Evolutionary conservation across 768 basidiomycete species (phyloP).

Genomic region (Boletus pseudopeckii): DNA sequence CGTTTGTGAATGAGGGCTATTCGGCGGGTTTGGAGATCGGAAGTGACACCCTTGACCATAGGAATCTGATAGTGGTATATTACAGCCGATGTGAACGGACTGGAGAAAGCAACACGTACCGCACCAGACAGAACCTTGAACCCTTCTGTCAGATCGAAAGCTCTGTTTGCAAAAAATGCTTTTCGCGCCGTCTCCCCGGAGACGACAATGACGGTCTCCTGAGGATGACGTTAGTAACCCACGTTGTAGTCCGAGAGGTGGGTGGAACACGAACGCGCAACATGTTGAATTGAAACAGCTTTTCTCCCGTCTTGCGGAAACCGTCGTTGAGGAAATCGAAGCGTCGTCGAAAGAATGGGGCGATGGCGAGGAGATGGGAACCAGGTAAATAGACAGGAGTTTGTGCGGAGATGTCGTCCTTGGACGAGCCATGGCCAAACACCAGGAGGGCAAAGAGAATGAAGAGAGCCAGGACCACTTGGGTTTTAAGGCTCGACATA

Average conservation of each 20-base stretch:
- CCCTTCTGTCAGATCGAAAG: conserved; percentile 73
- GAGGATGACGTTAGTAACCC: conserved; percentile 17
- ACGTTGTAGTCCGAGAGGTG: conserved; percentile 11
- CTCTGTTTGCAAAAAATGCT: conserved; percentile 66
- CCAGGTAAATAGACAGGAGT: conserved; percentile 58
- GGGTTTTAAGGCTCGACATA: conserved; percentile 32
- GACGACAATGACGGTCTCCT: conserved; percentile 74
- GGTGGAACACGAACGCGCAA: conserved; percentile 48
- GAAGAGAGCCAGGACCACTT: conserved; percentile 32
- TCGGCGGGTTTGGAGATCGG: conserved; percentile 58
- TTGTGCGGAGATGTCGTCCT: conserved; percentile 41
- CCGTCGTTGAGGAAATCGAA: conserved; percentile 74
- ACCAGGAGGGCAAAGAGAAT: conserved; percentile 41
- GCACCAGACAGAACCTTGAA: conserved; percentile 78
- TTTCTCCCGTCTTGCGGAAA: conserved; percentile 63
- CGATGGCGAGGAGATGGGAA: conserved; percentile 52
- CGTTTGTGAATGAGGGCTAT: conserved; percentile 71
- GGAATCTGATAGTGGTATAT: conserved; percentile 51
- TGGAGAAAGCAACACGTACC: conserved; percentile 40
- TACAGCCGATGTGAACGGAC: conserved; percentile 17
- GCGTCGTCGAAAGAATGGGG: conserved; percentile 65
- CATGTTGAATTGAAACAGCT: conserved; percentile 67
- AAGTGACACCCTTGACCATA: conserved; percentile 71
- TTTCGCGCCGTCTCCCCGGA: conserved; percentile 70
- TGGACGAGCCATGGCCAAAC: conserved; percentile 35